These are phyloP conservation scores for Arxiozyma bovina DNA, from an alignment of 1,139 yeast genomes.

Conservation along the genomic window DNA sequence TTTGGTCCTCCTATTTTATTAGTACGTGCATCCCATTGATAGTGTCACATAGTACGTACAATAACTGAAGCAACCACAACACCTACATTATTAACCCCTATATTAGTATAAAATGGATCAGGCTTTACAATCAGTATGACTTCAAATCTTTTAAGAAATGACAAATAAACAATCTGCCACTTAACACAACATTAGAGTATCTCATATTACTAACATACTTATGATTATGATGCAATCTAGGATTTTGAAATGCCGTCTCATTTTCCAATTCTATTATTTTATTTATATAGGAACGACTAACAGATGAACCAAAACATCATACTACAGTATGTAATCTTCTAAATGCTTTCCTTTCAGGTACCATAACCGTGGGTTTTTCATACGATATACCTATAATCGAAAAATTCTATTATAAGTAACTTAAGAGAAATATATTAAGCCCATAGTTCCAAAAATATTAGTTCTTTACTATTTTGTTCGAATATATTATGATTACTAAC, in stretches of 20 bases:
- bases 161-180: not conserved
- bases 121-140: not conserved
- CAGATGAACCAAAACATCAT: constrained; percentile 2
- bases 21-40: not conserved
- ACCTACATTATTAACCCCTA: not conserved
- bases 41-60: not conserved
- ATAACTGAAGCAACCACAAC: not conserved
- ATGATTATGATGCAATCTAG: not conserved
- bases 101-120: not conserved
- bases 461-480: not conserved
- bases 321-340: constrained; percentile 4
- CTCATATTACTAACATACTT: not conserved
- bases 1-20: not conserved
- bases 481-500: not conserved
- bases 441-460: not conserved
- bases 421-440: not conserved
- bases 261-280: not conserved
- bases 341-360: not conserved
- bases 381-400: no score
- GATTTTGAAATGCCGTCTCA: not conserved
- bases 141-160: not conserved
- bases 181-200: not conserved
- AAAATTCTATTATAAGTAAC: no score
- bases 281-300: not conserved
- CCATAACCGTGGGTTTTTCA: not conserved